Evolutionary conservation across 257 asterid genomes (phyloP), one percentile per base, ranked within the genome.

Genomic region (Cordia subcordata): DNA sequence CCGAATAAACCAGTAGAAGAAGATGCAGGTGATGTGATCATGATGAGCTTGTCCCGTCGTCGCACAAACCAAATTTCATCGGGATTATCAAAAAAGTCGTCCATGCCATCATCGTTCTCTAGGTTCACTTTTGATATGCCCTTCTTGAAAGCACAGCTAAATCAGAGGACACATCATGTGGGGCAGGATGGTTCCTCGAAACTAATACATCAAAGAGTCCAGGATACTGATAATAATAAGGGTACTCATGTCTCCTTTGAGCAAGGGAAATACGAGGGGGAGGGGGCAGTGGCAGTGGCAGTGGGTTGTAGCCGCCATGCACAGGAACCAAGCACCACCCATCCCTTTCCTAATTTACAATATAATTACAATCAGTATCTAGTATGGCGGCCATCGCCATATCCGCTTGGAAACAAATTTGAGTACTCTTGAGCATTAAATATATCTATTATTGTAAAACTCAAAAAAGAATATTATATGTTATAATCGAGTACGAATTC

Each of bases 131-230:
- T 90, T 52, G 87, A 77, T 55, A 69, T 87, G 69, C 65, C 83
- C 0, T 90, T 90, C 78, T 65, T 90, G 63, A 75, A 83, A 81
- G 82, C 88, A 8, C 68, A 75, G 67, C 75, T 87, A 15, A 50
- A 72, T 45, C 80, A 75, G 77, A 87, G 85, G 88, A 70, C 8
- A 5, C 44, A 67, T 19, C 5, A 63, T 19, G 38, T 21, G 50
- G 44, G 61, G 27, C 58, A 32, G 37, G 49, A 54, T 0, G 56
- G 55, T 54, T 57, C 10, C 16, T 20, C 32, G 63, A 33, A 22
- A 39, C 12, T 39, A 12, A 5, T 39, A 39, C 12, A 8, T 8
- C 49, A 33, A 27, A 61, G 17, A 32, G 51, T 16, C n/a, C 45
- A 38, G 55, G 11, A 19, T 19, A 5, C 12, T 12, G 44, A 39